These are phyloP conservation scores for Glebionis coronaria DNA, from an alignment of 129 eudicot species.

Conservation along the genomic window DNA sequence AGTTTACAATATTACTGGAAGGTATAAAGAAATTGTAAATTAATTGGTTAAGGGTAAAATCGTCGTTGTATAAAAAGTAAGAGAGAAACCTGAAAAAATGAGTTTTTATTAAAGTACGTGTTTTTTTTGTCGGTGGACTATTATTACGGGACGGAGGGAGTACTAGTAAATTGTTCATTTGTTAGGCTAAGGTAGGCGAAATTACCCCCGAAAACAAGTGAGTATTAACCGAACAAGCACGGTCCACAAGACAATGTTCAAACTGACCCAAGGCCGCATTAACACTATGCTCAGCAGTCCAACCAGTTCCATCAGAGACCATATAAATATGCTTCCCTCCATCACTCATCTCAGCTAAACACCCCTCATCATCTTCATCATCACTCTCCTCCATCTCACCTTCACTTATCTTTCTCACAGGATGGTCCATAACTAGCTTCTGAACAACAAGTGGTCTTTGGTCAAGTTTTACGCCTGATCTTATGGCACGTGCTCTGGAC, in stretches of 20 bases:
- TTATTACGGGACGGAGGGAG: too few relatives aligned
- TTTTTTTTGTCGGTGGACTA: too few relatives aligned
- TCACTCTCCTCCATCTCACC: conserved; percentile 17
- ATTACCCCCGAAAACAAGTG: conserved; percentile 93
- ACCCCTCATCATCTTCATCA: conserved; percentile 31
- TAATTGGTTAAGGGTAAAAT: too few relatives aligned
- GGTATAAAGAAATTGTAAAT: too few relatives aligned
- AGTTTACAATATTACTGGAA: too few relatives aligned
- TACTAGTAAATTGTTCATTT: too few relatives aligned
- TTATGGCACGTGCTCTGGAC: conserved; percentile 73
- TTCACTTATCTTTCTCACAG: conserved; percentile 8
- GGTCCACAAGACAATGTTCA: conserved; percentile 81
- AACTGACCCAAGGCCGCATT: conserved; percentile 91
- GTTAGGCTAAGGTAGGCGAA: too few relatives aligned
- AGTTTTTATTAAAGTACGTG: too few relatives aligned
- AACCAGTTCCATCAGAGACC: conserved; percentile 98
- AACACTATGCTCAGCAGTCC: conserved; percentile 92
- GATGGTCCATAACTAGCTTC: conserved; percentile 14
- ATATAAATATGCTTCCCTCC: conserved; percentile 64
- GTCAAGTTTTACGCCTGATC: conserved; percentile 78
- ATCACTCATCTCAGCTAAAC: conserved; percentile 28
- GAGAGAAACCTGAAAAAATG: too few relatives aligned
- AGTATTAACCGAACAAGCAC: conserved; percentile 72
- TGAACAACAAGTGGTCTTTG: conserved; percentile 28
- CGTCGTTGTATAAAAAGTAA: too few relatives aligned